These are phyloP conservation scores for Cyathus striatus DNA, from an alignment of 768 basidiomycete genomes.

Conservation along the genomic window DNA sequence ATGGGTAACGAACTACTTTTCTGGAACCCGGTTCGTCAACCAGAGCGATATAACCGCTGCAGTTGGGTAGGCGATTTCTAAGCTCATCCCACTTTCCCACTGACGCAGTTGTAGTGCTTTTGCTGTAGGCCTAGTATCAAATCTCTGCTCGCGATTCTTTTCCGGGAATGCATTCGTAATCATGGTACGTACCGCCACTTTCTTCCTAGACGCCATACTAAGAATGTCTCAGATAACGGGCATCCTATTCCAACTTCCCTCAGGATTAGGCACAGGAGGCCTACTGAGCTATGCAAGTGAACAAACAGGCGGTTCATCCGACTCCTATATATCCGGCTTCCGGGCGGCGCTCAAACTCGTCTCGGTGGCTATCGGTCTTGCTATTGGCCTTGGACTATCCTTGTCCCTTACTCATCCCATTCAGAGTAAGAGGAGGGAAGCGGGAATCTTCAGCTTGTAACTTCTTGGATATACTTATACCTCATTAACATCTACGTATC, in stretches of 20 bases:
- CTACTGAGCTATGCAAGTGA: constrained; percentile 65
- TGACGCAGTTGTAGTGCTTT: constrained; percentile 50
- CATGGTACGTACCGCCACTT: constrained; percentile 41
- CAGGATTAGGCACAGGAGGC: constrained; percentile 76
- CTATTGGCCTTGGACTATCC: constrained; percentile 72
- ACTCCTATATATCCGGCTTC: constrained; percentile 66
- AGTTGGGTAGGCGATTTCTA: constrained; percentile 44
- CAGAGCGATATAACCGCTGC: constrained; percentile 78
- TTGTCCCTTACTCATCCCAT: constrained; percentile 63
- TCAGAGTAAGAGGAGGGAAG: constrained; percentile 50
- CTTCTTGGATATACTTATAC: not conserved
- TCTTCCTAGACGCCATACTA: not conserved
- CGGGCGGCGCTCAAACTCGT: constrained; percentile 72
- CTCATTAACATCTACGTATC: not conserved
- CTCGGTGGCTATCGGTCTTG: constrained; percentile 72
- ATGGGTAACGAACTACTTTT: constrained; percentile 78
- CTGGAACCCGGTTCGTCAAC: constrained; percentile 50
- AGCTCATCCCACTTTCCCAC: constrained; percentile 3
- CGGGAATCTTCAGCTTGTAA: constrained; percentile 59
- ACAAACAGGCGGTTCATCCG: constrained; percentile 44
- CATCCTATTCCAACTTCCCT: constrained; percentile 82
- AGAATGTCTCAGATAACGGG: constrained; percentile 50
- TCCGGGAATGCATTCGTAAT: constrained; percentile 75
- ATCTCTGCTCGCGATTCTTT: constrained; percentile 72
- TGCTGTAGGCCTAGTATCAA: constrained; percentile 75